Evolutionary conservation across 352 stramenopile species (phyloP).

Genomic region (Phytophthora tentaculata): DNA sequence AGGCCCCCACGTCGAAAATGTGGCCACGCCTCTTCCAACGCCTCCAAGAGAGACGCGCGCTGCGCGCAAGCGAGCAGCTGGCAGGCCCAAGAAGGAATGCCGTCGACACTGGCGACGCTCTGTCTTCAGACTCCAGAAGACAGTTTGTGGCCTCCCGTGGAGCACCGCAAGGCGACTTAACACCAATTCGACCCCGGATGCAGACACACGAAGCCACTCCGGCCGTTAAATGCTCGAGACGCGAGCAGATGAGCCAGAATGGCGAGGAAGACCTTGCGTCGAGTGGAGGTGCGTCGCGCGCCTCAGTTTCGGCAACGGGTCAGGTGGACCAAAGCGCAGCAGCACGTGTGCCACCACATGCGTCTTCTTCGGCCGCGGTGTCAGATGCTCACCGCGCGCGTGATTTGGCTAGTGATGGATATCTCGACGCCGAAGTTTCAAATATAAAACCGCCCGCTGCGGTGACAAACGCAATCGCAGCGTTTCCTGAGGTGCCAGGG

Average conservation of each 20-base stretch:
- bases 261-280: background rate
- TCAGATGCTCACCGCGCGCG: background rate
- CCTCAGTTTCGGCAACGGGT: background rate
- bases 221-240: background rate
- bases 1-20: background rate
- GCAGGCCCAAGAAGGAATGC: background rate
- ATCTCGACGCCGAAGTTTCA: background rate
- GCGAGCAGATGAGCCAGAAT: background rate
- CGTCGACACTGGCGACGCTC: background rate
- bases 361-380: background rate
- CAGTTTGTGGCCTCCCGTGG: background rate
- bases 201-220: background rate
- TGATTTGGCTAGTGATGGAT: background rate
- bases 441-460: background rate
- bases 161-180: background rate
- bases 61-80: background rate
- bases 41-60: background rate
- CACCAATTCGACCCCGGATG: background rate
- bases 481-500: background rate
- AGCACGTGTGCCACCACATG: background rate
- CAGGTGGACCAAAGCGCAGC: background rate
- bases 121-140: background rate
- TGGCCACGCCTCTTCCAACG: background rate
- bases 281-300: background rate
- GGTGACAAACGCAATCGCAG: background rate